Evolutionary conservation across 768 basidiomycete species (phyloP), one percentile per base, ranked within the genome.

Genomic region (Leucosporidium scottii): DNA sequence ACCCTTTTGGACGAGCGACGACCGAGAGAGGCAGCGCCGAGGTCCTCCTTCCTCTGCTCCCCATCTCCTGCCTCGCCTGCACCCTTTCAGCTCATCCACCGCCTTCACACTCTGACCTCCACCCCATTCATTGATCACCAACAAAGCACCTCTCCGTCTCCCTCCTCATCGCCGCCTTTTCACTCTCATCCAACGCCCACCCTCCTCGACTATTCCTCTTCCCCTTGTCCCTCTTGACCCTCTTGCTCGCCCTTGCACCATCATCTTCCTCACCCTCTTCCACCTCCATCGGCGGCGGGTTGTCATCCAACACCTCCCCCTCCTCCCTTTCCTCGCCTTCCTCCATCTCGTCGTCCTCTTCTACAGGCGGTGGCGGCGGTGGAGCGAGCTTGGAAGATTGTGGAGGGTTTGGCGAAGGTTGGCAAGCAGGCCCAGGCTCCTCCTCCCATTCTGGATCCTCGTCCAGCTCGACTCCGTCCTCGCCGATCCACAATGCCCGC

Each of bases 311-410:
- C 6, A 44, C 39, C 39, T 44, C 39, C 8, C 39, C 39, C 6
- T 66, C 59, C 21, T 34, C 36, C 30, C 27, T 36, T 51, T 18
- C 47, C 25, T 51, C 47, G 15, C 47, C 48, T 5, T 21, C 5
- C 56, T 60, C 49, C 85, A 88, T n/a, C 77, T 89, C 21, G 83
- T 88, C 28, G 81, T 89, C 62, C 83, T 89, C 70, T 79, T 84
- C 63, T 25, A 58, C 53, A 83, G 86, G 73, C 51, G 39, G 34
- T 12, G 34, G 39, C 39, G 39, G 39, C 39, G 39, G 39, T 44
- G 39, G 13, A 15, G 39, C 39, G 15, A 44, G 39, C 15, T 44
- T 44, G 10, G 39, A 44, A 44, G 39, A 6, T 15, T 44, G 39
- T 12, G 39, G 39, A 9, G 39, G 39, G 39, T 44, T 44, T 13